Base-by-base conservation (phyloP, 805 yeast genomes). In the Osmozyma mogii region DNA sequence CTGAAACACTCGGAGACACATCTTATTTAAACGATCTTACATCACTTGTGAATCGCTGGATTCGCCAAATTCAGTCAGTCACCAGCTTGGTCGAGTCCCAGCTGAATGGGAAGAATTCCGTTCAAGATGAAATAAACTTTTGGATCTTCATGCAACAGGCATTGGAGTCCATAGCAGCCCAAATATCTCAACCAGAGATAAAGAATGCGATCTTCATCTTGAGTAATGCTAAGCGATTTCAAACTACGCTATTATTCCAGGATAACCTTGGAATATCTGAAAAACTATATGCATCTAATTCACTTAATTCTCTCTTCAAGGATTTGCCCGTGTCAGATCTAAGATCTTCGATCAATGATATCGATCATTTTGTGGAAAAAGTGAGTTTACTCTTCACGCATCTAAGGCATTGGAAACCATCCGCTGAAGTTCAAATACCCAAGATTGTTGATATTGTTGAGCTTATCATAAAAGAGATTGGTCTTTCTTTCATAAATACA, bases 101-200 rank as follows among this genome's bases (percentile, higher is more conserved):
- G 0, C 36, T 54, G 0, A 75, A 69, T 16, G 85, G 83, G 2
- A 55, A 10, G 21, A 8, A 73, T 0, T 57, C 75, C 0, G 41
- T 62, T 3, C 41, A 54, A 2, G 85, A 80, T 23, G 96, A 88
- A 44, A 62, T 81, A 3, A 72, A 67, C 27, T 87, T 82, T 41
- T 88, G 96, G 96, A 56, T 61, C 6, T 70, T 84, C 0, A 63
- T 83, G 60, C 89, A 83, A 43, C 46, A 54, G 2, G 77, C 84
- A 0, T 57, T 88, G 24, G 34, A 42, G 3, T 57, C 75, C 1
- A 63, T 83, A 1, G 70, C 72, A 30, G 59, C 61, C 1, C 95
- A 85, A 46, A 52, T 83, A 1, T 51, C 63, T 3, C 58, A 72
- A 1, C 62, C 65, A 0, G 77, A 72, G 20, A 71, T 84, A 1